Conservation (phyloP, 768 basidiomycete species). For the Boletus reticuloceps region DNA sequence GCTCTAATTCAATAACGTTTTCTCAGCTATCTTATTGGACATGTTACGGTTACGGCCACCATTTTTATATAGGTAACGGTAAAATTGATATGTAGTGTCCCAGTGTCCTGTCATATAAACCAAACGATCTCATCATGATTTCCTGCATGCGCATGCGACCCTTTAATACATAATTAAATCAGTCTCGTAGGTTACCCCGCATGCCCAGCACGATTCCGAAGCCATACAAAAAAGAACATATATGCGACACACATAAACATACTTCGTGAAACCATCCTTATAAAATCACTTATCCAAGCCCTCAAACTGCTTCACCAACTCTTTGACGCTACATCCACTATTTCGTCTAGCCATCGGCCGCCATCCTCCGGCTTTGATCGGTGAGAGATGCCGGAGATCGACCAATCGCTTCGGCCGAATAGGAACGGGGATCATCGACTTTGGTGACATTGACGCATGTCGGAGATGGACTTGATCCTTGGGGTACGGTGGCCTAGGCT, state of each 20-base stretch:
- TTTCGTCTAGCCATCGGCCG: conserved; percentile 45
- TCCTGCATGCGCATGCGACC: neutral
- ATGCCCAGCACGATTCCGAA: conserved; percentile 14
- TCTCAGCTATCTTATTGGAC: neutral
- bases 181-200: neutral
- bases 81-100: neutral
- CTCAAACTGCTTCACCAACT: conserved; percentile 66
- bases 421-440: conserved; percentile 44
- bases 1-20: neutral
- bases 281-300: conserved; percentile 18
- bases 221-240: conserved; percentile 8
- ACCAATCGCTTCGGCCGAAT: conserved; percentile 49
- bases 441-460: conserved; percentile 41
- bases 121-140: neutral
- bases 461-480: conserved; percentile 67
- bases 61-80: neutral
- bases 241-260: conserved; percentile 5
- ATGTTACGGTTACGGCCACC: neutral
- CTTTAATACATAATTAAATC: neutral
- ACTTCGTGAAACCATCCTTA: neutral
- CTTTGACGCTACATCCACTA: conserved; percentile 71
- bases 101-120: neutral
- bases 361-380: conserved; percentile 36
- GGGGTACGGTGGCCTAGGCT: conserved; percentile 47
- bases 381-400: conserved; percentile 43